These are phyloP conservation scores for Cutaneotrichosporon cyanovorans DNA, from an alignment of 1,284 basidiomycete species.

Conservation along the genomic window DNA sequence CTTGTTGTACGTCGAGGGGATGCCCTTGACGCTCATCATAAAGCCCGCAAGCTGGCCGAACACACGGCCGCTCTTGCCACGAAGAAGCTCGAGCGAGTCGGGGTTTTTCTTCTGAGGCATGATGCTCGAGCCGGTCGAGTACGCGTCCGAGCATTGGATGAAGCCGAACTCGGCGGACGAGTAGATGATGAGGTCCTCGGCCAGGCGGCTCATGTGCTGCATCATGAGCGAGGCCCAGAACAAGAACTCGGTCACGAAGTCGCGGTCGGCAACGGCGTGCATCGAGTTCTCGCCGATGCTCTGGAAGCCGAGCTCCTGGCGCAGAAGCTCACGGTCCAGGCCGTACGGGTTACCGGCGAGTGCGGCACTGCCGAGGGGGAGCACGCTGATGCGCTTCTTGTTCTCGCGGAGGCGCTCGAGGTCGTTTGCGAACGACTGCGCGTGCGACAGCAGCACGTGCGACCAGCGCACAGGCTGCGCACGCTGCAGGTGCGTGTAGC, in stretches of 20 bases:
- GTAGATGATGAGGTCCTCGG: slow-evolving; percentile 94
- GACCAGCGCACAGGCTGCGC: slow-evolving; percentile 99
- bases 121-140: slow-evolving; percentile 97
- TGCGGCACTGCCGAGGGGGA: slow-evolving; percentile 89
- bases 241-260: slow-evolving; percentile 94
- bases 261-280: slow-evolving; percentile 91
- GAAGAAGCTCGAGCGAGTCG: slow-evolving; percentile 86
- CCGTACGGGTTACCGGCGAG: slow-evolving; percentile 93
- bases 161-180: slow-evolving; percentile 96
- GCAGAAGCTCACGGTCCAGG: slow-evolving; percentile 82
- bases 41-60: slow-evolving; percentile 98
- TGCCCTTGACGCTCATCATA: slow-evolving; percentile 92
- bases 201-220: slow-evolving; percentile 87
- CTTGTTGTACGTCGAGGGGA: slow-evolving; percentile 98
- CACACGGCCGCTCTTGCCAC: slow-evolving; percentile 88
- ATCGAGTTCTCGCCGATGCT: slow-evolving; percentile 85
- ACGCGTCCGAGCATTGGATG: slow-evolving; percentile 87
- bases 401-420: slow-evolving; percentile 79
- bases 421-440: slow-evolving; percentile 82
- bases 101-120: slow-evolving; percentile 99
- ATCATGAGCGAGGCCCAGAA: slow-evolving; percentile 92
- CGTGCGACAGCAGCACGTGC: slow-evolving; percentile 89
- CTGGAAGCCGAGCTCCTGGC: slow-evolving; percentile 73
- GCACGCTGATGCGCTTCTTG: slow-evolving; percentile 73
- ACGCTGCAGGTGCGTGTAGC: slow-evolving; percentile 94